Base-by-base conservation (phyloP, 768 basidiomycete species). In the Chiua virens region DNA sequence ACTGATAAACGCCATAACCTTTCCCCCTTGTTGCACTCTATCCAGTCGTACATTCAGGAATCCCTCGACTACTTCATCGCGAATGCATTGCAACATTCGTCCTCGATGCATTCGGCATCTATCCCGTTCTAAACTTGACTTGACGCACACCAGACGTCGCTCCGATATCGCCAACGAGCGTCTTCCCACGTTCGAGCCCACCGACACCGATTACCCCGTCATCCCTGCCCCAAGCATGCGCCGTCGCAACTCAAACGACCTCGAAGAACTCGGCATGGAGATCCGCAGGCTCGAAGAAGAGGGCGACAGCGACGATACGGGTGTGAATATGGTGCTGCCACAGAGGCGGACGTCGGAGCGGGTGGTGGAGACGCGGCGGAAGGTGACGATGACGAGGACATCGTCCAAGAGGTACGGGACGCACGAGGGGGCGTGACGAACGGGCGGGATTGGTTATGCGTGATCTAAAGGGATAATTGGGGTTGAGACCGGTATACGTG, bases 81-180 rank as follows among this genome's bases (percentile, higher is more conserved):
- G n/a, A n/a, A n/a, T n/a, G n/a, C n/a, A n/a, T n/a, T n/a, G n/a
- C n/a, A n/a, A n/a, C n/a, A n/a, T n/a, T n/a, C n/a, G n/a, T n/a
- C 25, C 25, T 25, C 25, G 25, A 4, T 25, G 25, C 25, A 25
- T 25, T 8, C 25, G 4, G 25, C 25, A 8, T 8, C 25, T 25
- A 4, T 25, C 25, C 25, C n/a, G n/a, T n/a, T n/a, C n/a, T n/a
- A n/a, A n/a, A n/a, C n/a, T n/a, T n/a, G n/a, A n/a, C n/a, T n/a
- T n/a, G n/a, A n/a, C n/a, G n/a, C n/a, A n/a, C n/a, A n/a, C n/a
- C 34, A 88, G 86, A 34, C 89, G 89, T 45, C 82, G 82, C 20
- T 81, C 82, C 32, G 89, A 91, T 69, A 61, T 86, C 22, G 73
- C 76, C 42, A 92, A 92, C 70, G 89, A 91, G 64, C 85, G 86